Evolutionary conservation across 2,329 filamentous ascomycete species (phyloP).

Genomic region (Drechmeria coniospora): DNA sequence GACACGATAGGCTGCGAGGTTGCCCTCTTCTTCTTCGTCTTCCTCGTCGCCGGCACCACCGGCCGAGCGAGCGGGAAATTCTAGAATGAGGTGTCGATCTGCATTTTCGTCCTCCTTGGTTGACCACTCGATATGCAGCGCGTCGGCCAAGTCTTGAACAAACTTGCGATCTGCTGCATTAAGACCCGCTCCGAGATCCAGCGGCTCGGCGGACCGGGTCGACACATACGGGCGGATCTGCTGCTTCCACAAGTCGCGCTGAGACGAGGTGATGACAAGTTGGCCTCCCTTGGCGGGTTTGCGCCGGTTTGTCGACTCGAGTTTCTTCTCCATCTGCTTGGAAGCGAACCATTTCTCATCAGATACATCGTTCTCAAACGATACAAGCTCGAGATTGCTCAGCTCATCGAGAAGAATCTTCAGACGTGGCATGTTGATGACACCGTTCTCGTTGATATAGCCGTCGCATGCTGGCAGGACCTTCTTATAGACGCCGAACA

Average conservation of each 20-base stretch:
- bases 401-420: slow-evolving; percentile 67
- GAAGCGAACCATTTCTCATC: slow-evolving; percentile 87
- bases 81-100: slow-evolving; percentile 34
- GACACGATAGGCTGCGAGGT: slow-evolving; percentile 70
- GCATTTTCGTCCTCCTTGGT: slow-evolving; percentile 42
- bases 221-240: slow-evolving; percentile 71
- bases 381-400: slow-evolving; percentile 75
- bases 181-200: slow-evolving; percentile 60
- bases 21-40: slow-evolving; percentile 54
- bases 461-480: slow-evolving; percentile 76
- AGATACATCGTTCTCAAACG: slow-evolving; percentile 80
- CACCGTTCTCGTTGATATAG: slow-evolving; percentile 91
- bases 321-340: slow-evolving; percentile 59
- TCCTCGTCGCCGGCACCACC: slow-evolving; percentile 43
- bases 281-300: slow-evolving; percentile 38
- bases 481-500: slow-evolving; percentile 94
- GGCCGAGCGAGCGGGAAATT: slow-evolving; percentile 31
- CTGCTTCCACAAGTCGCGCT: slow-evolving; percentile 68
- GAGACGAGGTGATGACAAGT: slow-evolving; percentile 59
- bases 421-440: slow-evolving; percentile 75
- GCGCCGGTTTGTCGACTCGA: slow-evolving; percentile 41
- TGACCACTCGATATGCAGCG: slow-evolving; percentile 40
- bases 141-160: slow-evolving; percentile 67
- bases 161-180: slow-evolving; percentile 85
- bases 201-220: slow-evolving; percentile 44